Evolutionary conservation across 805 yeast genomes (phyloP), one percentile per base, ranked within the genome.

Genomic region (Metschnikowia shivogae): DNA sequence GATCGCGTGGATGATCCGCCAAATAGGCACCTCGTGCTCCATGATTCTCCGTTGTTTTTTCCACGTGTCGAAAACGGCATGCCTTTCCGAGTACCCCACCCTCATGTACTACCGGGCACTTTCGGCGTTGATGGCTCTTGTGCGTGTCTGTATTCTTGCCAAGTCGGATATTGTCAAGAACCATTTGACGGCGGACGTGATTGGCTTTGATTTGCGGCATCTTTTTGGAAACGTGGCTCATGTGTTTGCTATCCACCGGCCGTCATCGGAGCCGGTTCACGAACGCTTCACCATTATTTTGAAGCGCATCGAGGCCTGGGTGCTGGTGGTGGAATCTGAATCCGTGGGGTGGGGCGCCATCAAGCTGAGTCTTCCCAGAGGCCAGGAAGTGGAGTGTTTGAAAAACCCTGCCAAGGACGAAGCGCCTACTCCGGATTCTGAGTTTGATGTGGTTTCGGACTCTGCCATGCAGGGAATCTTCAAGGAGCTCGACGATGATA

Each of bases 81-180:
- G 67, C 46, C 67, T 76, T 1, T 48, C 62, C 4, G 57, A 64
- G 36, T 73, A 68, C 46, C 82, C 82, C 2, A 76, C 81, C 0
- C 74, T 76, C 49, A 71, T 77, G 51, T 73, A 74, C 55, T 78
- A 77, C 50, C 59, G 82, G 37, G 80, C 82, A 3, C 64, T 77
- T 71, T 76, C 76, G 54, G 76, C 81, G 0, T 56, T 78, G 19
- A 74, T 76, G 22, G 67, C 77, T 3, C 55, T 78, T 47, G 68
- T 77, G 14, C 62, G 80, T 42, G 68, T 77, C 1, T 61, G 76
- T 48, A 54, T 78, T 17, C 60, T 76, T 38, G 72, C 76, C 17
- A 69, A 70, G 43, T 67, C 78, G 0, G 51, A 51, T 7, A 34
- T 45, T 9, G 42, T 49, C 38, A 27, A 35, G 24, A 8, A 22